These are phyloP conservation scores for Carallia brachiata DNA, from an alignment of 345 rosid genomes.

Conservation along the genomic window DNA sequence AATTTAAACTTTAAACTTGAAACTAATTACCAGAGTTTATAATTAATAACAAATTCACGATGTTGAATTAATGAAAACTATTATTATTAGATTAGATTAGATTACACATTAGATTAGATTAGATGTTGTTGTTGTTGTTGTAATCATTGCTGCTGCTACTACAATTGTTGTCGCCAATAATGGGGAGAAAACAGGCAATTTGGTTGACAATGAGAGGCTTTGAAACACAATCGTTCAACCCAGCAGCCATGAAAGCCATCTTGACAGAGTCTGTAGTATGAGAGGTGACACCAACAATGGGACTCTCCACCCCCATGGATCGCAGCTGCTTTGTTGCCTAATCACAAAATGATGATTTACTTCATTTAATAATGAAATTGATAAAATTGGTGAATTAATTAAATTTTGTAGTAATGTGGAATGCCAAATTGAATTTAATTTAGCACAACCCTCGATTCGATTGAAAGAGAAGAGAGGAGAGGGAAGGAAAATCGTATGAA, in stretches of 20 bases:
- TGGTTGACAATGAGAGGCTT: constrained; percentile 34
- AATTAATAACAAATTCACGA: too few relatives aligned
- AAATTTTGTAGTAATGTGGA: neutral
- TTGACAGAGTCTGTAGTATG: neutral
- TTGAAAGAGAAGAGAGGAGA: too few relatives aligned
- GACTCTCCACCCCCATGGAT: constrained; percentile 29
- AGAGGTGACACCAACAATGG: constrained; percentile 42
- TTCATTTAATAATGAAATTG: neutral
- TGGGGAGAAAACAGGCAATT: constrained; percentile 9
- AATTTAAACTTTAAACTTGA: too few relatives aligned
- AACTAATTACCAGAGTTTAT: too few relatives aligned
- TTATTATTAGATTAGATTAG: too few relatives aligned
- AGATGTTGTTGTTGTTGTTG: too few relatives aligned
- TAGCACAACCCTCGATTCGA: too few relatives aligned
- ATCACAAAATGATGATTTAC: neutral
- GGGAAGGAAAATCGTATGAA: too few relatives aligned
- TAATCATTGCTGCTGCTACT: too few relatives aligned
- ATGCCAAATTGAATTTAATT: too few relatives aligned
- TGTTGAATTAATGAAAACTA: too few relatives aligned
- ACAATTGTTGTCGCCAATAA: neutral
- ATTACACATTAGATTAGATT: too few relatives aligned
- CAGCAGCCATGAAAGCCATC: constrained; percentile 26
- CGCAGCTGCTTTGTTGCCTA: constrained; percentile 42
- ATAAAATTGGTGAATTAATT: neutral
- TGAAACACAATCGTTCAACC: constrained; percentile 26